Conservation (phyloP, 2,329 filamentous ascomycete species). For the Zelopaecilomyces penicillatus region DNA sequence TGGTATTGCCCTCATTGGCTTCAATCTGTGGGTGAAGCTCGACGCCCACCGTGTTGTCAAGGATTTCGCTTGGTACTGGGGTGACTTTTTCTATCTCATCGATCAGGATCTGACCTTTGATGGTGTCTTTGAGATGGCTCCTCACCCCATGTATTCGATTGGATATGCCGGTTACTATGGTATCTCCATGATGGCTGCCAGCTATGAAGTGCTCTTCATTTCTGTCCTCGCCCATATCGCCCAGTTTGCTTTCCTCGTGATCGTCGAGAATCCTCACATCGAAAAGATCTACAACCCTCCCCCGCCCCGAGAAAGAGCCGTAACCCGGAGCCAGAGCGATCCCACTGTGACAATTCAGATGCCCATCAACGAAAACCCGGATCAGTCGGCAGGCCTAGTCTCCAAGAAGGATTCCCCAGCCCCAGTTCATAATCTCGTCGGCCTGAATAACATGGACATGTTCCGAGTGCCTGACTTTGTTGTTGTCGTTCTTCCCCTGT, state of each 20-base stretch:
- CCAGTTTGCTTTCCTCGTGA: slow-evolving; percentile 84
- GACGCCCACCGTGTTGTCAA: slow-evolving; percentile 97
- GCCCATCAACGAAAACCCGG: slow-evolving; percentile 17
- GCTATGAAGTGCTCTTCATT: slow-evolving; percentile 95
- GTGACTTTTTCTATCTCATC: slow-evolving; percentile 97
- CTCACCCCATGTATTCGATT: slow-evolving; percentile 97
- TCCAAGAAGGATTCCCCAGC: slow-evolving; percentile 40
- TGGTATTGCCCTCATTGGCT: slow-evolving; percentile 72
- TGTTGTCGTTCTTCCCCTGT: slow-evolving; percentile 65
- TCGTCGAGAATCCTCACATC: slow-evolving; percentile 95
- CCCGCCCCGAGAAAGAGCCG: slow-evolving; percentile 55
- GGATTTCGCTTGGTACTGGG: slow-evolving; percentile 99
- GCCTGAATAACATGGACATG: slow-evolving; percentile 75
- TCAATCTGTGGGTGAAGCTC: slow-evolving; percentile 98
- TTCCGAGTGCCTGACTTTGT: slow-evolving; percentile 81
- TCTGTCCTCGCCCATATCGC: slow-evolving; percentile 90
- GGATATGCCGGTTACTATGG: slow-evolving; percentile 97
- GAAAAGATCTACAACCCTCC: slow-evolving; percentile 95
- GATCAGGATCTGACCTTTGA: slow-evolving; percentile 98
- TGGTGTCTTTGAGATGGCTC: slow-evolving; percentile 97
- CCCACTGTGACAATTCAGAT: slow-evolving; percentile 14
- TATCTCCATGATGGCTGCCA: slow-evolving; percentile 95
- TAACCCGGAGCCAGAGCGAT: slow-evolving; percentile 25
- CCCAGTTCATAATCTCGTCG: slow-evolving; percentile 75
- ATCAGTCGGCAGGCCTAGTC: slow-evolving; percentile 8